A percentile compares a stretch with the other conserved stretches of the same genome.
Conservation (phyloP, 2,329 filamentous ascomycete species). For the Cladorrhinum sp. region DNA sequence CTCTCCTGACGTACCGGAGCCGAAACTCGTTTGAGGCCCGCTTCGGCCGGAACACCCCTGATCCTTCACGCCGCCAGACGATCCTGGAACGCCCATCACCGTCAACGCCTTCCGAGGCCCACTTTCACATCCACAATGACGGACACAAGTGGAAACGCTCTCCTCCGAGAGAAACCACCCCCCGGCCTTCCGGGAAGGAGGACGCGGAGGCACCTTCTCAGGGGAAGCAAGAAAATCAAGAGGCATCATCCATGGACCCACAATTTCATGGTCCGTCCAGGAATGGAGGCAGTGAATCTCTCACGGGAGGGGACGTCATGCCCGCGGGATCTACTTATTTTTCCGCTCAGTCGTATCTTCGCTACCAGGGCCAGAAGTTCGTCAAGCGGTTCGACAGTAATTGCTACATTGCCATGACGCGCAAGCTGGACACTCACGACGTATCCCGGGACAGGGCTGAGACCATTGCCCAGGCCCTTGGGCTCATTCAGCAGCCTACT, state of each 20-base stretch:
- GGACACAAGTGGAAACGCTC: slow-evolving; percentile 64
- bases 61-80: slow-evolving; percentile 77
- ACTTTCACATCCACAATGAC: slow-evolving; percentile 81
- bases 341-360: slow-evolving; percentile 94
- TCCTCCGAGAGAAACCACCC: slow-evolving; percentile 40
- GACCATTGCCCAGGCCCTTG: slow-evolving; percentile 70
- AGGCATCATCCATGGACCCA: slow-evolving; percentile 49
- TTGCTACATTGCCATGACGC: slow-evolving; percentile 97
- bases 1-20: slow-evolving; percentile 90
- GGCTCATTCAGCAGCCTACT: slow-evolving; percentile 80
- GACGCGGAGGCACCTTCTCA: neutral
- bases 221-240: neutral
- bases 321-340: slow-evolving; percentile 79
- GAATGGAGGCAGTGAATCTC: slow-evolving; percentile 44
- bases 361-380: slow-evolving; percentile 95
- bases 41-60: slow-evolving; percentile 89
- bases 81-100: slow-evolving; percentile 68
- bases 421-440: slow-evolving; percentile 96
- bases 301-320: slow-evolving; percentile 50
- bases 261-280: slow-evolving; percentile 66
- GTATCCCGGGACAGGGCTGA: slow-evolving; percentile 74
- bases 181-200: neutral
- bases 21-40: slow-evolving; percentile 95
- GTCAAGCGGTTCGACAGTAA: slow-evolving; percentile 97
- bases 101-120: slow-evolving; percentile 63